These are phyloP conservation scores for Micromonas commoda DNA, from an alignment of 139 green algal species.

Conservation along the genomic window DNA sequence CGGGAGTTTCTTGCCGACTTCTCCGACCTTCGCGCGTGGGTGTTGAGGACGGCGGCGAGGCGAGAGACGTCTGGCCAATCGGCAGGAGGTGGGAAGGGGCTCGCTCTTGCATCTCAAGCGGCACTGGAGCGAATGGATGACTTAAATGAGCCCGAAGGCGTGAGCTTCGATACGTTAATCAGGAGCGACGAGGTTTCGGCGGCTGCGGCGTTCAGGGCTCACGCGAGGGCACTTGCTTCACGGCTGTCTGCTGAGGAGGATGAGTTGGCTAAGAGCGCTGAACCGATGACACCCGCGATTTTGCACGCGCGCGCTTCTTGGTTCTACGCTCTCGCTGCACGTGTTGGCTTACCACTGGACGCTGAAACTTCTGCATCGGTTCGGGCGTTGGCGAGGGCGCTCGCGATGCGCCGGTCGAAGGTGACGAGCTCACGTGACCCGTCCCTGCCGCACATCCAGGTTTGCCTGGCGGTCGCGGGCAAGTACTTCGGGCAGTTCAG, in stretches of 20 bases:
- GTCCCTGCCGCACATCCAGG: neutral
- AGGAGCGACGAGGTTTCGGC: neutral
- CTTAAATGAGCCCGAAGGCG: neutral
- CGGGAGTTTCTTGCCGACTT: neutral
- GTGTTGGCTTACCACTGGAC: slow-evolving; percentile 4
- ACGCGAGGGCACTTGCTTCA: neutral
- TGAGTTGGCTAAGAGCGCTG: neutral
- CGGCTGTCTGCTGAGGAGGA: neutral
- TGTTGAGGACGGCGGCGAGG: neutral
- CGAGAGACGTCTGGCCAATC: neutral
- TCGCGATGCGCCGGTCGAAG: neutral
- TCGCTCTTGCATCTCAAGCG: no score
- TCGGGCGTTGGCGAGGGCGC: neutral
- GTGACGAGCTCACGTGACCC: neutral
- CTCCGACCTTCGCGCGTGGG: neutral
- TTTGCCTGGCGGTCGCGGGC: neutral
- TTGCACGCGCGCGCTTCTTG: neutral
- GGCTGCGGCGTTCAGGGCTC: neutral
- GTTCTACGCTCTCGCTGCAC: neutral
- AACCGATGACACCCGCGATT: neutral
- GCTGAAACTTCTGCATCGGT: neutral
- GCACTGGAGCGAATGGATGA: neutral
- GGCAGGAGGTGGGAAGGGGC: neutral
- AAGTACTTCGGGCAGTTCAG: neutral
- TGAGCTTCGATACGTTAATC: neutral